A percentile compares a stretch with the other conserved stretches of the same genome.
Conservation (phyloP, 257 asterid species). For the Plantago ovata region DNA sequence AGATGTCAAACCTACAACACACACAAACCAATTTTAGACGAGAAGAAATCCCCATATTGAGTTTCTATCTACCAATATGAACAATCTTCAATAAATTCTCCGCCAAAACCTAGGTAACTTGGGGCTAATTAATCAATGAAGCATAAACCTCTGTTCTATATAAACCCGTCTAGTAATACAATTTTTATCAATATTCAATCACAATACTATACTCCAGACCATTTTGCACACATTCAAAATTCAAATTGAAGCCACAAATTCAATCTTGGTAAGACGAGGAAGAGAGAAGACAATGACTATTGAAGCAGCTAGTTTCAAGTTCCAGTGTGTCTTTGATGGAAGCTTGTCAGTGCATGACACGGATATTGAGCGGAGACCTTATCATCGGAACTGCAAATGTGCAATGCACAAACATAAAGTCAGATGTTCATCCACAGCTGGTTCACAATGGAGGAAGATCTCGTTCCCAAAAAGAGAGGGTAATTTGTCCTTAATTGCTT, state of each 20-base stretch:
- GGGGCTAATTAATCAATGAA: no score
- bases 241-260: not conserved
- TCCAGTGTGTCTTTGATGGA: slow-evolving; percentile 29
- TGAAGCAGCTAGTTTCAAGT: slow-evolving; percentile 23
- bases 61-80: no score
- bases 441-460: slow-evolving; percentile 9
- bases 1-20: no score
- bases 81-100: no score
- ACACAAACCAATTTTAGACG: no score
- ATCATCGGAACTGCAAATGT: slow-evolving; percentile 29
- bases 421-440: slow-evolving; percentile 9
- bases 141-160: no score
- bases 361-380: slow-evolving; percentile 36
- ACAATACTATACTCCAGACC: no score
- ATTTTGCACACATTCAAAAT: no score
- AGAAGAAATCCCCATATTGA: no score
- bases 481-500: slow-evolving; percentile 9
- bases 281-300: slow-evolving; percentile 23
- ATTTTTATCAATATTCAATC: no score
- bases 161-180: no score
- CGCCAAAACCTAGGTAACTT: no score
- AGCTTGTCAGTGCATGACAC: slow-evolving; percentile 28
- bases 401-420: slow-evolving; percentile 26
- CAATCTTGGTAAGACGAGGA: slow-evolving; percentile 10
- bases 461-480: slow-evolving; percentile 19